Evolutionary conservation across 768 basidiomycete species (phyloP).

Genomic region (Tricholoma furcatifolium): DNA sequence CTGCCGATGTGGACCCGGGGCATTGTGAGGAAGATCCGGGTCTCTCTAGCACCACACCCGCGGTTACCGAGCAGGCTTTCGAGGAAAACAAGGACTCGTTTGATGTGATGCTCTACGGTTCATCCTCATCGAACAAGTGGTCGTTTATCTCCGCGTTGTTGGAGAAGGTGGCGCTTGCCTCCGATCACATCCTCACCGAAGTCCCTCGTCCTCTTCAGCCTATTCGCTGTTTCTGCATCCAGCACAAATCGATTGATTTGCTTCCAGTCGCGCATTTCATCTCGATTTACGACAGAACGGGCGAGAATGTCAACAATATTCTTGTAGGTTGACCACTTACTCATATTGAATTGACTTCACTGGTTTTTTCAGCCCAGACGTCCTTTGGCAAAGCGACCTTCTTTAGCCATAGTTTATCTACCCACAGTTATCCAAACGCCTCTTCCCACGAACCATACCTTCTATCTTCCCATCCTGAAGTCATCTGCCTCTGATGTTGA

Average conservation of each 20-base stretch:
- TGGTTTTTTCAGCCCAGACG: conserved; percentile 41
- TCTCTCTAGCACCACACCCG: conserved; percentile 30
- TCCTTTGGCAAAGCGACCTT: conserved; percentile 41
- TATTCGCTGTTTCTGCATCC: conserved; percentile 28
- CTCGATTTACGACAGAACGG: conserved; percentile 38
- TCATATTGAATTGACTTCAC: conserved; percentile 33
- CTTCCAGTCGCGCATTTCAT: conserved; percentile 28
- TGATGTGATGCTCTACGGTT: conserved; percentile 68
- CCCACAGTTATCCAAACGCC: conserved; percentile 42
- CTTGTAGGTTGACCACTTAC: conserved; percentile 36
- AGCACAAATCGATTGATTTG: conserved; percentile 23
- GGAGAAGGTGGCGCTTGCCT: conserved; percentile 48
- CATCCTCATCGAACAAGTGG: conserved; percentile 59
- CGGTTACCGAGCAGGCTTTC: conserved; percentile 29
- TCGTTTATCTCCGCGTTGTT: conserved; percentile 57
- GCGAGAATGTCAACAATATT: conserved; percentile 15
- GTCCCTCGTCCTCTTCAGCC: conserved; percentile 22
- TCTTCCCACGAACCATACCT: conserved; percentile 33
- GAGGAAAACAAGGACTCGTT: conserved; percentile 39
- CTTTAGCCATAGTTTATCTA: conserved; percentile 68
- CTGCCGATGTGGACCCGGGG: conserved; percentile 14
- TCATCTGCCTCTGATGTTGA: conserved; percentile 21
- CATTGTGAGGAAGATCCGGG: conserved; percentile 33
- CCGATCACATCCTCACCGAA: conserved; percentile 30
- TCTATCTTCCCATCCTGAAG: conserved; percentile 61